Percentiles rank a stretch among this genome's conserved stretches.
Conservation (phyloP, 495 filamentous ascomycete species). For the Lepidopterella palustris region DNA sequence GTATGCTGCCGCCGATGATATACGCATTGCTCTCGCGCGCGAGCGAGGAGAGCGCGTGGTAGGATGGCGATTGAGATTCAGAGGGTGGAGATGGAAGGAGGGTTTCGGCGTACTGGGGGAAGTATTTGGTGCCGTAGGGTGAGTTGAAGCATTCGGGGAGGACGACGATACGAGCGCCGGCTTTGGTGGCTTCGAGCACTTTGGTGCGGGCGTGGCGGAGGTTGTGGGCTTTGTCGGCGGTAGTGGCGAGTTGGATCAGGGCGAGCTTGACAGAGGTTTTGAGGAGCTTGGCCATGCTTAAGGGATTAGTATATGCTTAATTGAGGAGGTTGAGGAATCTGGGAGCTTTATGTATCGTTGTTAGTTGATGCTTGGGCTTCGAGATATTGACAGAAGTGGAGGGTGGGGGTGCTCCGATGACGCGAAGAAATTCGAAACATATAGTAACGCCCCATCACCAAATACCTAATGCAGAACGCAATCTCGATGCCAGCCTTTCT, state of each 20-base stretch:
- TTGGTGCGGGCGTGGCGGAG: slow-evolving; percentile 72
- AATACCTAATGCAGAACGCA: not conserved
- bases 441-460: not conserved
- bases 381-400: not conserved
- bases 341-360: not conserved
- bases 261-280: slow-evolving; percentile 40
- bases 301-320: not conserved
- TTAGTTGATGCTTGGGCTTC: not conserved
- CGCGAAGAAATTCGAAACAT: not conserved
- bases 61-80: slow-evolving; percentile 64
- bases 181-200: slow-evolving; percentile 69
- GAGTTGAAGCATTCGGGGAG: slow-evolving; percentile 92
- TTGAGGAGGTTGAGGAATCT: not conserved
- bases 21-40: slow-evolving; percentile 69
- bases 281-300: slow-evolving; percentile 39
- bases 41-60: slow-evolving; percentile 73
- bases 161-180: slow-evolving; percentile 67
- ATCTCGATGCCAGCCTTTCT: not conserved
- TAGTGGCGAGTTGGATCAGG: slow-evolving; percentile 37
- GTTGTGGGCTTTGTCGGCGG: slow-evolving; percentile 73
- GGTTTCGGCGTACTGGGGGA: slow-evolving; percentile 85
- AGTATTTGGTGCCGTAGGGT: slow-evolving; percentile 87
- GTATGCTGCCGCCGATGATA: slow-evolving; percentile 88
- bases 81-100: slow-evolving; percentile 74
- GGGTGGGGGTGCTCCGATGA: not conserved